A percentile compares a stretch with the other conserved stretches of the same genome.
Evolutionary conservation across 768 basidiomycete species (phyloP).

Genomic region (Pleurotus eryngii): DNA sequence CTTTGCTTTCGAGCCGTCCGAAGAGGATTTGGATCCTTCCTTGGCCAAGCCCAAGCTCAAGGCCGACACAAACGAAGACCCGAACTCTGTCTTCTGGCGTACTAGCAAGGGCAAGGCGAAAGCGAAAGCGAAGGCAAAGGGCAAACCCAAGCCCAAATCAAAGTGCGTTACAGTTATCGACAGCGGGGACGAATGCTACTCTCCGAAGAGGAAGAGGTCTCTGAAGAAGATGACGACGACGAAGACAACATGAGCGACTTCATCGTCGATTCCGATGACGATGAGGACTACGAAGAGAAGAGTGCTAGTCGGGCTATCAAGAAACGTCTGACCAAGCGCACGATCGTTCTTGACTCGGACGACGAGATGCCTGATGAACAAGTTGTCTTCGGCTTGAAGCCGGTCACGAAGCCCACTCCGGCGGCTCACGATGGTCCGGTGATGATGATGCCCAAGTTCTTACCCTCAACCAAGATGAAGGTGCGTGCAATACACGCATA

Average conservation of each 20-base stretch:
- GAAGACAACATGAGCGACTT: slow-evolving; percentile 49
- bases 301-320: slow-evolving; percentile 36
- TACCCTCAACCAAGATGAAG: slow-evolving; percentile 77
- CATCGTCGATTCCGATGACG: slow-evolving; percentile 50
- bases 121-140: slow-evolving; percentile 17
- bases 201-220: slow-evolving; percentile 24
- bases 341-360: slow-evolving; percentile 41
- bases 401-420: slow-evolving; percentile 23
- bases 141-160: slow-evolving; percentile 16
- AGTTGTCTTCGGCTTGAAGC: slow-evolving; percentile 33
- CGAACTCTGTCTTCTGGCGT: background rate
- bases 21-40: slow-evolving; percentile 35
- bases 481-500: slow-evolving; percentile 24
- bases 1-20: slow-evolving; percentile 58
- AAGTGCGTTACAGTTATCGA: slow-evolving; percentile 7
- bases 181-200: slow-evolving; percentile 22
- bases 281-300: slow-evolving; percentile 46
- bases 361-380: slow-evolving; percentile 40
- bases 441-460: slow-evolving; percentile 49
- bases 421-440: slow-evolving; percentile 26
- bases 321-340: slow-evolving; percentile 35
- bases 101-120: slow-evolving; percentile 22
- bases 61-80: slow-evolving; percentile 19
- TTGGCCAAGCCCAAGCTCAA: slow-evolving; percentile 31
- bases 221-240: slow-evolving; percentile 26